phyloP scores from a whole-genome alignment of 2,329 filamentous ascomycete genomes.

The Penicillium sp. region DNA sequence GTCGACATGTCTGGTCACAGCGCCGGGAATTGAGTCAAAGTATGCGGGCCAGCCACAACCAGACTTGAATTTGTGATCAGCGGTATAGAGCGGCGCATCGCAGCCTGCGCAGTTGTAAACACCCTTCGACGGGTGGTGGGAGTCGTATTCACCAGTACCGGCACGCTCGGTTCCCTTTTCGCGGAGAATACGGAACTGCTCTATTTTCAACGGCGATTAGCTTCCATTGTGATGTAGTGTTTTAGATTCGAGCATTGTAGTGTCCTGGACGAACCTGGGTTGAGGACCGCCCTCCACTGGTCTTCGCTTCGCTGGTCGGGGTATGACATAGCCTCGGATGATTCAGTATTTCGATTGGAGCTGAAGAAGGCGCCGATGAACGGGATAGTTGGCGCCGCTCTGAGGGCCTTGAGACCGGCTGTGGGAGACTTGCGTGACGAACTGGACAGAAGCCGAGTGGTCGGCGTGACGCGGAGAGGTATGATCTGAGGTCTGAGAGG shows the following conservation, averaged over 20 bases:
- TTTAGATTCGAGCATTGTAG: conserved; percentile 16
- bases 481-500: conserved; percentile 21
- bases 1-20: conserved; percentile 81
- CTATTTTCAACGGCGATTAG: conserved; percentile 49
- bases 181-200: conserved; percentile 92
- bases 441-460: conserved; percentile 25
- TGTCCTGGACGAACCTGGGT: conserved; percentile 54
- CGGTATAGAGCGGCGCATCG: conserved; percentile 84
- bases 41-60: conserved; percentile 98
- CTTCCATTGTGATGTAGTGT: conserved; percentile 36
- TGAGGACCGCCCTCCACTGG: conserved; percentile 88
- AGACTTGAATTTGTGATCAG: conserved; percentile 91
- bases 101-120: conserved; percentile 89
- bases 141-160: conserved; percentile 80
- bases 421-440: conserved; percentile 15
- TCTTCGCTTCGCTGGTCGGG: conserved; percentile 78
- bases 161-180: conserved; percentile 88
- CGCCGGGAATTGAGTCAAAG: conserved; percentile 91
- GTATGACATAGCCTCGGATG: conserved; percentile 53
- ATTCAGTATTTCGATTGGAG: conserved; percentile 54
- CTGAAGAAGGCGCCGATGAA: conserved; percentile 77
- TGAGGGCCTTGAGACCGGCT: conserved; percentile 42
- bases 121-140: conserved; percentile 74
- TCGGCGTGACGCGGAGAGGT: conserved; percentile 19
- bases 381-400: conserved; percentile 75